Base-by-base conservation (phyloP, 2,329 filamentous ascomycete genomes). In the Mollisiaceae sp. region DNA sequence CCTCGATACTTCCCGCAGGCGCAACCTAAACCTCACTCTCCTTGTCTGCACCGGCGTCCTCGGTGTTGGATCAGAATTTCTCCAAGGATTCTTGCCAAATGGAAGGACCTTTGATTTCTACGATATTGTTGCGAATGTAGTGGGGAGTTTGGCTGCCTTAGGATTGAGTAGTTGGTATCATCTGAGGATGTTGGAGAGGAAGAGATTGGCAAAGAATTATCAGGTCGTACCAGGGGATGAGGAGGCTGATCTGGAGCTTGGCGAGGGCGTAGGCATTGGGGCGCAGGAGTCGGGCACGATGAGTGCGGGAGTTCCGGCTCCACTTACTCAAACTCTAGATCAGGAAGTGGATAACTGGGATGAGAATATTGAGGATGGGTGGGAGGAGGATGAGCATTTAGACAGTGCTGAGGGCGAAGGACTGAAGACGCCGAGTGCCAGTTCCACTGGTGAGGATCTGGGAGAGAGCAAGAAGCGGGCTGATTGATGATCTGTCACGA, bases 331-430 rank as follows among this genome's bases (percentile, higher is more conserved):
- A 68, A 83, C 81, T 1, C 75, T 97, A 22, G 93, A 96, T 71
- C 86, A 94, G 65, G 92, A 96, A 79, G 85, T 97, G 8, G 94
- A 97, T 75, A 93, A 94, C 71, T 97, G 94, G 93, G 93, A 97
- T 75, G 94, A 97, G 80, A 95, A 97, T 78, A 85, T 82, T 0
- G 86, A 87, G 65, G 82, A 81, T 71, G 71, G 70, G 15, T 90
- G 87, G 88, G 87, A 90, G 60, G 84, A 86, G 1, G 86, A 87
- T 36, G 86, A 83, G 57, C 69, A 71, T 65, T 57, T 65, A 47
- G 70, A 74, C 52, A 72, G 67, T 65, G 65, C 62, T 8, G 71
- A 75, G 20, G 75, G 73, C 18, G 75, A 77, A 39, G 75, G 71
- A 6, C 63, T 70, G 47, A 74, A 76, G 57, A 78, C 76, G 24